These are phyloP conservation scores for Dioszegia crocea DNA, from an alignment of 768 basidiomycete genomes.

Conservation along the genomic window DNA sequence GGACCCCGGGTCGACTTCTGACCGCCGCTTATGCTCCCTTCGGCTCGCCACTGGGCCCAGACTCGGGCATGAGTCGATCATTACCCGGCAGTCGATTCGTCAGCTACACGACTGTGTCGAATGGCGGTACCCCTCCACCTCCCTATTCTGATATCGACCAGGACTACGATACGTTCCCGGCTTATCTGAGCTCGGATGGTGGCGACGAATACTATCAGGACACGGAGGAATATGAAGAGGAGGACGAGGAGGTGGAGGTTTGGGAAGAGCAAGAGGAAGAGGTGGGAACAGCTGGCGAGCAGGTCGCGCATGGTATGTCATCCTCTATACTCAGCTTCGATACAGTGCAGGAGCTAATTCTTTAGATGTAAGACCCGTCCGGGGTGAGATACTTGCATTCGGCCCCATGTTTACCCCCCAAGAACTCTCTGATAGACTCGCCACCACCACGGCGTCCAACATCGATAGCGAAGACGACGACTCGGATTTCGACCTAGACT, in stretches of 20 bases:
- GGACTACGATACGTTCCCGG: not conserved
- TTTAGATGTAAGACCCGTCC: too few species aligned
- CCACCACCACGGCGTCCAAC: not conserved
- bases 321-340: too few species aligned
- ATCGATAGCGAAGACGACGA: too few species aligned
- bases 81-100: not conserved
- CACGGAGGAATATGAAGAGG: not conserved
- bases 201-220: not conserved
- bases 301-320: too few species aligned
- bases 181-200: not conserved
- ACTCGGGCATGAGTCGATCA: not conserved
- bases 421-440: not conserved
- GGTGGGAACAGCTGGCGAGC: too few species aligned
- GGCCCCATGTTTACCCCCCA: not conserved
- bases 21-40: constrained; percentile 3
- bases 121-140: not conserved
- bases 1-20: not conserved
- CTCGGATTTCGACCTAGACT: not conserved
- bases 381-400: too few species aligned
- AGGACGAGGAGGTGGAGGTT: not conserved
- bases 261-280: too few species aligned
- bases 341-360: too few species aligned
- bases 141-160: not conserved
- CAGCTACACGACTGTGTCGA: not conserved
- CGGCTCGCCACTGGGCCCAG: not conserved